Percentiles rank a stretch among this genome's conserved stretches.
phyloP scores from a whole-genome alignment of 345 rosid genomes.

The Populus alba region DNA sequence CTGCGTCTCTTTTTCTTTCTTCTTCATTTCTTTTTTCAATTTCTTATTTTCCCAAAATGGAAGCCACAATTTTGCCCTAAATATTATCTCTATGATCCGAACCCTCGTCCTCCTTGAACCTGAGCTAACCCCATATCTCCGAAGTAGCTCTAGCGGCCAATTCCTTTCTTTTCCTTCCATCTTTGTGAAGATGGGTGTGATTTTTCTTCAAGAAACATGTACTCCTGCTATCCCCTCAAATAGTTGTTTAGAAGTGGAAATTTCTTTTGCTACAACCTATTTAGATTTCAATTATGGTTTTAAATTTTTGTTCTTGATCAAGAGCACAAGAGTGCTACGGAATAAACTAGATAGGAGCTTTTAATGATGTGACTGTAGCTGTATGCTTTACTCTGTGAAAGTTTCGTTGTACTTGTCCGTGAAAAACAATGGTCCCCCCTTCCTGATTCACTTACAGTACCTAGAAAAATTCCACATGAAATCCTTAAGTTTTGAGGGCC shows the following conservation, averaged over 20 bases:
- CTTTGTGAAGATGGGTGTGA: background rate
- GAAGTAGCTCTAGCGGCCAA: background rate
- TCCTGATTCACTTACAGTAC: slow-evolving; percentile 1
- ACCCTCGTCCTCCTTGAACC: background rate
- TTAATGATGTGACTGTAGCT: slow-evolving; percentile 12
- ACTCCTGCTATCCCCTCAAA: background rate
- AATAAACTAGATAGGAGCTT: slow-evolving; percentile 11
- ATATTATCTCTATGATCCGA: background rate
- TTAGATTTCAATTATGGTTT: background rate
- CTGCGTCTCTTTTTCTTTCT: background rate
- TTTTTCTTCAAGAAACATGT: background rate
- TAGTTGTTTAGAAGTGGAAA: background rate
- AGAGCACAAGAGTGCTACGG: background rate
- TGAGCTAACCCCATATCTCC: background rate
- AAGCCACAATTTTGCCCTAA: background rate
- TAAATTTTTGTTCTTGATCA: background rate
- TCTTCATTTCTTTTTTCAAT: slow-evolving; percentile 4
- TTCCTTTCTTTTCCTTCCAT: background rate
- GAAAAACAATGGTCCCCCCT: slow-evolving; percentile 31
- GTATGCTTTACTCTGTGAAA: slow-evolving; percentile 8
- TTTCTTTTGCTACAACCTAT: background rate
- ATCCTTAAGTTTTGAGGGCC: background rate
- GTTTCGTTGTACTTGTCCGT: slow-evolving; percentile 1
- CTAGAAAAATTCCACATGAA: slow-evolving; percentile 19
- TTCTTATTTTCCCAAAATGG: background rate